Conservation (phyloP, 768 basidiomycete genomes). For the Xerocomellus intermedius region DNA sequence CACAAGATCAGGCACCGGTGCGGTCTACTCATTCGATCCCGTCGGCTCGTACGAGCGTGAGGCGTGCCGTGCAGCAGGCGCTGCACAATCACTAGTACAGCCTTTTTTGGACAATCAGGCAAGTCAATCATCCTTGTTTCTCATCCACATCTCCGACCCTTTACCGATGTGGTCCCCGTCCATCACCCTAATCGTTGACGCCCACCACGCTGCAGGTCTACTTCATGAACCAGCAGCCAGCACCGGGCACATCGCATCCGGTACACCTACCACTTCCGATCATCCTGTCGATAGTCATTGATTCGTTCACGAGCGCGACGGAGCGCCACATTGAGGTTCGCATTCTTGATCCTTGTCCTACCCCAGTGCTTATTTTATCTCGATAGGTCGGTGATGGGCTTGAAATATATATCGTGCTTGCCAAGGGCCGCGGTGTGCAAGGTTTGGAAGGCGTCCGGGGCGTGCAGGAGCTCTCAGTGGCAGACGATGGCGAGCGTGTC, state of each 20-base stretch:
- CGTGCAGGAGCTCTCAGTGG: constrained; percentile 60
- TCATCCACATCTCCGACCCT: too few relatives aligned
- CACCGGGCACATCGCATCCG: constrained; percentile 51
- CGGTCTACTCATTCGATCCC: constrained; percentile 99
- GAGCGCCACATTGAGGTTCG: constrained; percentile 96
- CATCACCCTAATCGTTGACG: constrained; percentile 32
- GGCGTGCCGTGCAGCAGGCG: constrained; percentile 66
- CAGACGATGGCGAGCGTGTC: constrained; percentile 61
- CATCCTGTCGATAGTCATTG: too few relatives aligned
- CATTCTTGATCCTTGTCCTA: constrained; percentile 1
- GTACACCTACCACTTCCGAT: too few relatives aligned
- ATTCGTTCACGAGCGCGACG: constrained; percentile 78
- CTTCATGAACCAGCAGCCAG: constrained; percentile 91
- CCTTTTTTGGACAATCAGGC: constrained; percentile 99
- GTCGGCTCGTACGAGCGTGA: constrained; percentile 98
- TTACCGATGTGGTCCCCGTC: too few relatives aligned
- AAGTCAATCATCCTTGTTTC: constrained; percentile 46
- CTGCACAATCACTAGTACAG: constrained; percentile 71
- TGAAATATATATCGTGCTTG: constrained; percentile 86
- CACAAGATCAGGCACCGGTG: constrained; percentile 69
- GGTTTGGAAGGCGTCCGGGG: constrained; percentile 47
- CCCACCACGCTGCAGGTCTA: constrained; percentile 64
- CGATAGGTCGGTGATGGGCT: constrained; percentile 74
- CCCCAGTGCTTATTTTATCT: constrained; percentile 3
- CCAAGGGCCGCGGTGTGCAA: constrained; percentile 60